Evolutionary conservation across 805 yeast genomes (phyloP).

Genomic region (Wickerhamiella azymoides): DNA sequence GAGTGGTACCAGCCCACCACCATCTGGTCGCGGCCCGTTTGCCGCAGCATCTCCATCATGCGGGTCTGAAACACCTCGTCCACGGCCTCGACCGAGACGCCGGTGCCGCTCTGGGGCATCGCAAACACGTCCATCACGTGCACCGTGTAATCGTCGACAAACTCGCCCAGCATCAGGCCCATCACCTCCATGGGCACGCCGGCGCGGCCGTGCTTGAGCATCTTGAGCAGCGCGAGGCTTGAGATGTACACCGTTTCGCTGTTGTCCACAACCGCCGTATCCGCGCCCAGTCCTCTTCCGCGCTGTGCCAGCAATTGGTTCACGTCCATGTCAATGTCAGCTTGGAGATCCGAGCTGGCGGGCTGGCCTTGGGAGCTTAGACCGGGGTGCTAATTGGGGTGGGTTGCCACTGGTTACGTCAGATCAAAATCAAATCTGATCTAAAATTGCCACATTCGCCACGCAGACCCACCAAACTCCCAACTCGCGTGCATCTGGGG

Average conservation of each 20-base stretch:
- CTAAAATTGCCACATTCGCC: too few relatives aligned
- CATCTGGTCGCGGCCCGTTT: slow-evolving; percentile 98
- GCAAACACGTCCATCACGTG: slow-evolving; percentile 98
- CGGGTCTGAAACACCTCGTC: slow-evolving; percentile 97
- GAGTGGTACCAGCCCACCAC: slow-evolving; percentile 99
- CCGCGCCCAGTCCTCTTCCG: slow-evolving; percentile 24
- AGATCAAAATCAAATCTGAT: too few relatives aligned
- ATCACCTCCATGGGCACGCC: slow-evolving; percentile 72
- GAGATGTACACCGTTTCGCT: slow-evolving; percentile 95
- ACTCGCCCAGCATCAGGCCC: slow-evolving; percentile 98
- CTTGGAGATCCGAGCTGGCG: too few relatives aligned
- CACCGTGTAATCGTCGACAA: slow-evolving; percentile 92
- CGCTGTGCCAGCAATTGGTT: slow-evolving; percentile 8
- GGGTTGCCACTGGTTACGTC: background rate
- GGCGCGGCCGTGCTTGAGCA: slow-evolving; percentile 89
- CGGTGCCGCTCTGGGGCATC: slow-evolving; percentile 95
- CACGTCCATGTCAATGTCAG: slow-evolving; percentile 4
- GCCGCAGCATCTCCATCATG: slow-evolving; percentile 99
- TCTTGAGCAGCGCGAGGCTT: slow-evolving; percentile 83
- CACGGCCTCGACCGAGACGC: slow-evolving; percentile 97
- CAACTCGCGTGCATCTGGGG: too few relatives aligned
- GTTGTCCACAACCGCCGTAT: slow-evolving; percentile 79
- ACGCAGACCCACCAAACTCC: background rate
- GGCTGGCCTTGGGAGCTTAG: too few relatives aligned
- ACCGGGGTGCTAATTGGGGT: background rate